Evolutionary conservation across 345 rosid species (phyloP).

Genomic region (Excoecaria cochinchinensis): DNA sequence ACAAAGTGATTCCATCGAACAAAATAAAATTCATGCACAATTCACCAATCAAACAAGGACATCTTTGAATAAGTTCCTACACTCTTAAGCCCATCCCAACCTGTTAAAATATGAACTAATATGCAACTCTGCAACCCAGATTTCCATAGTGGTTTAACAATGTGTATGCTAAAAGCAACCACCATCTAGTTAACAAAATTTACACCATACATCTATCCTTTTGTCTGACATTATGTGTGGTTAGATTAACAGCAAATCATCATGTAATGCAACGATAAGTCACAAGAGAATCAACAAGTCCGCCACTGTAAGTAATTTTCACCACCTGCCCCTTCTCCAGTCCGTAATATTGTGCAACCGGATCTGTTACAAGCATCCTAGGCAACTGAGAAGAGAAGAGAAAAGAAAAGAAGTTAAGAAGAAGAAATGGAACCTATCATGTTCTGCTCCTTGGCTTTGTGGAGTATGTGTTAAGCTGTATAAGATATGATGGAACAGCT

Average conservation of each 20-base stretch:
- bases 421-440: too few species aligned
- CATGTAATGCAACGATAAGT: slow-evolving; percentile 51
- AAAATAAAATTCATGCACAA: neutral
- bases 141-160: too few species aligned
- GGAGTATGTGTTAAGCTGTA: too few species aligned
- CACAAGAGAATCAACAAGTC: slow-evolving; percentile 39
- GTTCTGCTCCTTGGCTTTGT: neutral
- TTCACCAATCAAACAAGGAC: neutral
- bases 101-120: too few species aligned
- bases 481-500: neutral
- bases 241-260: neutral
- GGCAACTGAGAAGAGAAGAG: slow-evolving; percentile 51
- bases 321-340: slow-evolving; percentile 72
- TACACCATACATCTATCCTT: too few species aligned
- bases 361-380: slow-evolving; percentile 48
- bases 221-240: too few species aligned
- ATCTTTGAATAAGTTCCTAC: neutral
- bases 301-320: slow-evolving; percentile 50
- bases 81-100: too few species aligned
- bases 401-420: neutral
- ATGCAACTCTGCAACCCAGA: too few species aligned
- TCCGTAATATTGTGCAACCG: slow-evolving; percentile 60
- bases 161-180: too few species aligned
- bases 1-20: too few species aligned
- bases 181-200: too few species aligned